Evolutionary conservation across 768 basidiomycete species (phyloP).

Genomic region (Paxillus ammoniavirescens): DNA sequence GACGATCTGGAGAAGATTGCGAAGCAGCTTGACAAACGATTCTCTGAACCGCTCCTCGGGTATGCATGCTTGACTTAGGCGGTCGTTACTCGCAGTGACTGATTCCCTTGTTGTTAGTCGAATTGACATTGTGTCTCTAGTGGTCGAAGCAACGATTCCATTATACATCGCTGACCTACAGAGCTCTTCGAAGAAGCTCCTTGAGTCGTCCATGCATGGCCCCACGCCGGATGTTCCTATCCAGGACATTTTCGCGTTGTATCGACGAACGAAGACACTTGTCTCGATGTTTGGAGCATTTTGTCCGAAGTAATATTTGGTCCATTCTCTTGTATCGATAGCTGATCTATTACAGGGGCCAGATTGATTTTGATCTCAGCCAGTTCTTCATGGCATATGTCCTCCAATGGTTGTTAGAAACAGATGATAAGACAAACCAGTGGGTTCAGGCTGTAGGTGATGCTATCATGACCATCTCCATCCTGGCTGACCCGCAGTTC

Average conservation of each 20-base stretch:
- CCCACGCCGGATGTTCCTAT: constrained; percentile 87
- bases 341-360: constrained; percentile 38
- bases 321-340: background rate
- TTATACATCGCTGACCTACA: constrained; percentile 66
- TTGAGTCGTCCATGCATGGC: constrained; percentile 83
- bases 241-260: constrained; percentile 86
- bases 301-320: constrained; percentile 61
- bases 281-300: constrained; percentile 82
- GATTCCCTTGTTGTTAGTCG: constrained; percentile 39
- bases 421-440: constrained; percentile 83
- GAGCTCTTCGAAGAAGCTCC: constrained; percentile 66
- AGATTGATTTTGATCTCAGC: constrained; percentile 65
- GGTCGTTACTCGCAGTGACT: background rate
- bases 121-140: constrained; percentile 73
- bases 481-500: constrained; percentile 8
- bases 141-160: constrained; percentile 68
- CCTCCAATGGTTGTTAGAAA: constrained; percentile 83
- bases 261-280: constrained; percentile 72
- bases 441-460: constrained; percentile 89
- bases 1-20: constrained; percentile 87
- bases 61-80: constrained; percentile 33
- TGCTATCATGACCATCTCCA: background rate
- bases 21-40: constrained; percentile 83
- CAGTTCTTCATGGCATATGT: constrained; percentile 88
- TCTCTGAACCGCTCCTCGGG: constrained; percentile 81